phyloP scores from a whole-genome alignment of 2,329 filamentous ascomycete species.

The Pseudofabraea citricarpa region DNA sequence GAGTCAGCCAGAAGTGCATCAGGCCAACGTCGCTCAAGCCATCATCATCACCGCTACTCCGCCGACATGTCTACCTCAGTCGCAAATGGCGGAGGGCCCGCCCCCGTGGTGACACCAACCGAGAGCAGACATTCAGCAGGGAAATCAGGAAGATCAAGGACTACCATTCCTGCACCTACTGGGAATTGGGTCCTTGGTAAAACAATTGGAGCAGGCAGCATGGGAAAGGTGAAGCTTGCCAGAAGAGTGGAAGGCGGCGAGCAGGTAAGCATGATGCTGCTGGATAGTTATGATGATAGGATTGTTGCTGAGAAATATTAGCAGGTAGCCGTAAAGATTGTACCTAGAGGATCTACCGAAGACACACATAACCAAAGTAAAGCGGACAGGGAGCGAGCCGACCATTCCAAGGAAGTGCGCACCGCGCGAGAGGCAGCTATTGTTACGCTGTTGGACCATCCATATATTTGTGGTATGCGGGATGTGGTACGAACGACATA shows the following conservation, averaged over 20 bases:
- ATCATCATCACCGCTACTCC: slow-evolving; percentile 28
- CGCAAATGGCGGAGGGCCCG: slow-evolving; percentile 48
- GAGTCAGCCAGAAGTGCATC: slow-evolving; percentile 32
- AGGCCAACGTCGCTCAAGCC: slow-evolving; percentile 27
- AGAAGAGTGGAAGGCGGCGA: slow-evolving; percentile 86
- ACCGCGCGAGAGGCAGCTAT: slow-evolving; percentile 95
- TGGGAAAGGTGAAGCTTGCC: slow-evolving; percentile 98
- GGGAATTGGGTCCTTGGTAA: slow-evolving; percentile 95
- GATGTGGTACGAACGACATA: slow-evolving; percentile 95
- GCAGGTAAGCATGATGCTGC: slow-evolving; percentile 54
- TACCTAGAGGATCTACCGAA: slow-evolving; percentile 84
- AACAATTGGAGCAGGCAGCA: slow-evolving; percentile 94
- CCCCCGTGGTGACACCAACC: slow-evolving; percentile 43
- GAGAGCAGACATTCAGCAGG: slow-evolving; percentile 42
- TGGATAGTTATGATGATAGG: not conserved
- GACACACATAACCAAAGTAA: slow-evolving; percentile 62
- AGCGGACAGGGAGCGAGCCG: slow-evolving; percentile 79
- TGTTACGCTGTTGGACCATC: slow-evolving; percentile 88
- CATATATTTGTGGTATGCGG: slow-evolving; percentile 91
- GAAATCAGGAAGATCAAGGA: slow-evolving; percentile 56
- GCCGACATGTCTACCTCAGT: slow-evolving; percentile 45
- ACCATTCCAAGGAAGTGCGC: slow-evolving; percentile 93
- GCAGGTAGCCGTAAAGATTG: slow-evolving; percentile 94
- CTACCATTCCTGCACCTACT: slow-evolving; percentile 83
- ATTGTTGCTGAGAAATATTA: slow-evolving; percentile 16